phyloP scores from a whole-genome alignment of 352 stramenopile genomes.

The Globisporangium carolinianum region DNA sequence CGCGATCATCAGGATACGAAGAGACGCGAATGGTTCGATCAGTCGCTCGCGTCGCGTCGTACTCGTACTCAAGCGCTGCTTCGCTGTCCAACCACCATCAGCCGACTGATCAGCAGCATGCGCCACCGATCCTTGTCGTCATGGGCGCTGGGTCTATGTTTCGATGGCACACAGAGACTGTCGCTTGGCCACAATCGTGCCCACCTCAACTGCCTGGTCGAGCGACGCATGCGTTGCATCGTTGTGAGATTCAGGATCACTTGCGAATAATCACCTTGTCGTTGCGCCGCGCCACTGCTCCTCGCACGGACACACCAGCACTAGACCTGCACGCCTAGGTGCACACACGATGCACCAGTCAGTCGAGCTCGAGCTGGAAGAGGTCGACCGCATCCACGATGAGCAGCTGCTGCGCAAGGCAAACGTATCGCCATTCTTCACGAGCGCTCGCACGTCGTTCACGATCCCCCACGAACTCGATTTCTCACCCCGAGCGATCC shows the following conservation, averaged over 20 bases:
- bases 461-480: conserved; percentile 28
- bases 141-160: too few relatives aligned
- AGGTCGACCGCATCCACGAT: conserved; percentile 20
- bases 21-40: too few relatives aligned
- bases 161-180: too few relatives aligned
- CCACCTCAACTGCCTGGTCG: too few relatives aligned
- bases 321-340: neutral
- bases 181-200: too few relatives aligned
- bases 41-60: too few relatives aligned
- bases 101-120: too few relatives aligned
- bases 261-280: conserved; percentile 1
- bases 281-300: neutral
- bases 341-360: conserved; percentile 8
- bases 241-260: neutral
- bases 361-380: conserved; percentile 32
- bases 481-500: conserved; percentile 20
- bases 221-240: too few relatives aligned
- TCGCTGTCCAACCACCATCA: too few relatives aligned
- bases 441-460: conserved; percentile 15
- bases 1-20: too few relatives aligned
- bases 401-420: conserved; percentile 21
- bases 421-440: conserved; percentile 33
- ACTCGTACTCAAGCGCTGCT: too few relatives aligned
- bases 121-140: too few relatives aligned
- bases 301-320: neutral